Base-by-base conservation (phyloP, 306 rosid genomes). In the Canavalia gladiata region DNA sequence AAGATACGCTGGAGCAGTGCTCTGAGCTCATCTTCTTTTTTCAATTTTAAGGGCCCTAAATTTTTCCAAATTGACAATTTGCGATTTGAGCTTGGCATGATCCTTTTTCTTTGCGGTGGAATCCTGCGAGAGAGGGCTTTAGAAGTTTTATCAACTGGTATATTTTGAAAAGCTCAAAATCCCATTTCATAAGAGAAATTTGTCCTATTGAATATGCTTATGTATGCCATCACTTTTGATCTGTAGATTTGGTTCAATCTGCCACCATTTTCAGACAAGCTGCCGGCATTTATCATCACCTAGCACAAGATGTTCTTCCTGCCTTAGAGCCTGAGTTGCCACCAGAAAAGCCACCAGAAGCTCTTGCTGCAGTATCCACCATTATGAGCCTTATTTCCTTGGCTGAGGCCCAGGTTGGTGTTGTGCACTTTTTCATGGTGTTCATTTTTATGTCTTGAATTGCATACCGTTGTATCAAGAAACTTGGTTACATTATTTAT, bases 351-450 rank as follows among this genome's bases (percentile, higher is more conserved):
- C 92, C 97, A 76, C 92, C 90, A 0, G 97, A 93, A 90, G 81
- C 83, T 65, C 73, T 86, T 52, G 7, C 90, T 59, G 81, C 85
- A 42, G 85, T 89, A 75, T 87, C 94, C 29, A 77, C 87, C 60
- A 88, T 76, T 69, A 86, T 93, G 97, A 90, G 87, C 83, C 88
- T 91, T 33, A 68, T 93, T 68, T 91, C 94, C 75, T 85, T 93
- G 85, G 96, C 97, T 45, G 97, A 91, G 69, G 92, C 97, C 30
- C 97, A 93, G 97, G 97, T 93, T 69, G 72, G 89, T 80, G 29
- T 72, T 58, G 25, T 31, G 41, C 74, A 68, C 7, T 41, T 82
- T 71, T 47, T 25, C n/a, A 39, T 30, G 47, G 78, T 35, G 31
- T 70, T 70, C 70, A 43, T 68, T 63, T 65, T 39, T 45, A 43